Evolutionary conservation across 352 stramenopile genomes (phyloP).

Genomic region (Phytophthora sp.): DNA sequence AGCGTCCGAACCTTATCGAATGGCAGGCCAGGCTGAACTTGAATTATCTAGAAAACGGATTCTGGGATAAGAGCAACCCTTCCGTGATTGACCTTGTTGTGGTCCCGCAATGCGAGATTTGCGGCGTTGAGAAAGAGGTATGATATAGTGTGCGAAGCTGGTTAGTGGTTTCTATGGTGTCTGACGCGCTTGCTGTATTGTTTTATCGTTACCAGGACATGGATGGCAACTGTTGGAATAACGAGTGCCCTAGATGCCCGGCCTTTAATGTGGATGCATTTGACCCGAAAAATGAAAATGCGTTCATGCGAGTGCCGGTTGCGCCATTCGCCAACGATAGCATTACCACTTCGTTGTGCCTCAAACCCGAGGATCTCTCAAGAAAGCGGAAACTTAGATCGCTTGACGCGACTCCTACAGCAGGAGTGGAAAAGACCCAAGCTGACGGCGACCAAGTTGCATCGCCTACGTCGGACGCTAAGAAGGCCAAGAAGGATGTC

Average conservation of each 20-base stretch:
- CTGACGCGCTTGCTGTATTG: not conserved
- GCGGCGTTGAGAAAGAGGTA: constrained; percentile 85
- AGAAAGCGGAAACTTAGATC: constrained; percentile 63
- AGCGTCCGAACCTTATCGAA: constrained; percentile 82
- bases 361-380: constrained; percentile 40
- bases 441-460: constrained; percentile 6
- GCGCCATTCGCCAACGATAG: constrained; percentile 53
- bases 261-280: constrained; percentile 72
- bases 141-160: constrained; percentile 2
- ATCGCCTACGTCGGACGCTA: constrained; percentile 29
- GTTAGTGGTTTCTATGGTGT: constrained; percentile 8
- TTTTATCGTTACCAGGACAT: constrained; percentile 46
- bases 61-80: constrained; percentile 60
- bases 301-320: constrained; percentile 62
- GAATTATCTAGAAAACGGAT: constrained; percentile 61
- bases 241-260: constrained; percentile 66
- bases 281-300: constrained; percentile 43
- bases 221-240: constrained; percentile 79
- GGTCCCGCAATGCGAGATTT: constrained; percentile 80
- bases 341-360: constrained; percentile 62
- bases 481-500: constrained; percentile 51
- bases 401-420: constrained; percentile 10
- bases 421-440: constrained; percentile 1
- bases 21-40: constrained; percentile 78
- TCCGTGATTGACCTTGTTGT: constrained; percentile 71